Base-by-base conservation (phyloP, 1,139 yeast genomes). In the Tardiomyces depauwii region DNA sequence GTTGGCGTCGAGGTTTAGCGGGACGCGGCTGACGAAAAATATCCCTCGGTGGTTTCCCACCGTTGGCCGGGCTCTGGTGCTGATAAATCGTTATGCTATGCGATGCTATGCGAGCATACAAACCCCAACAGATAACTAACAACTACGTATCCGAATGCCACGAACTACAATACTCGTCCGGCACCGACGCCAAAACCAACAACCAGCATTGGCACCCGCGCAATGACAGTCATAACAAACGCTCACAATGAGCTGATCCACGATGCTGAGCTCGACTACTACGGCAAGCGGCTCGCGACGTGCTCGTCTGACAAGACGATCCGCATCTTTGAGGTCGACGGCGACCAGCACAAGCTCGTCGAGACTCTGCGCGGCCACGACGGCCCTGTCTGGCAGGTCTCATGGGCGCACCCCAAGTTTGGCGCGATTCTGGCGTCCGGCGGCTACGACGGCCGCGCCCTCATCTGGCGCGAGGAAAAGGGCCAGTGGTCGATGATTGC, bases 361-460 rank as follows among this genome's bases (percentile, higher is more conserved):
- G 95, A 88, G 55, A 88, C 97, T 1, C 72, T 91, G 54, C 67
- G 76, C 60, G 78, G 70, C 28, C 99, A 91, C 64, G 96, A 88
- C 53, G 98, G 98, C 19, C 97, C 98, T 11, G 96, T 93, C 44
- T 93, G 99, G 98, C 96, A 91, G 67, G 94, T 89, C 32, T 79
- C 89, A 45, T 91, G 98, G 99, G 97, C 98, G 2, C 98, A 93
- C 63, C 98, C 99, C 40, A 91, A 91, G 65, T 91, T 91, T 61
- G 98, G 98, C 36, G 83, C 88, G 6, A 86, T 91, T 54, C 73
- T 91, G 54, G 98, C 98, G 0, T 83, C 95, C 27, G 88, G 95
- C 55, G 86, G 96, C 1, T 93, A 87, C 60, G 98, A 91, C 61
- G 98, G 98, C 47, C 83, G 82, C 60, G 97, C 87, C 10, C 70